Base-by-base conservation (phyloP, 2,329 filamentous ascomycete genomes). In the Stenocarpella maydis region DNA sequence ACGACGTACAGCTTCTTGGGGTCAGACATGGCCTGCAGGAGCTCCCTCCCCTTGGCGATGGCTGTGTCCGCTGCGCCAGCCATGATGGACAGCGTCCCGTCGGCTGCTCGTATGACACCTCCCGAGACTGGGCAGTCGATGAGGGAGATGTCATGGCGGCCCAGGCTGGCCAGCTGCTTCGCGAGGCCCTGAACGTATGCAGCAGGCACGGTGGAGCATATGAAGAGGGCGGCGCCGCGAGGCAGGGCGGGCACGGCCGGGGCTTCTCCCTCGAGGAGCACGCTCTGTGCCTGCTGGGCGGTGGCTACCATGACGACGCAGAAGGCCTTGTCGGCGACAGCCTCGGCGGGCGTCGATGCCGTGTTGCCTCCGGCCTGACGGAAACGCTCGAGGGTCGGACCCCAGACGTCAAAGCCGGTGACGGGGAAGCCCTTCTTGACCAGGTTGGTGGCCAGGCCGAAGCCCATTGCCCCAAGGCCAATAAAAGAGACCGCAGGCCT, bases 401-500 rank as follows among this genome's bases (percentile, higher is more conserved):
- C 82, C 81, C 87, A 93, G 49, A 93, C 87, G 75, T 94, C 92
- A 77, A 89, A 94, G 68, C 91, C 91, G 26, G 87, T 90, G 28
- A 94, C 91, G 31, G 81, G 71, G 78, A 91, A 92, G 69, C 90
- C 90, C 72, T 87, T 81, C 73, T 89, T 88, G 74, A 93, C 83
- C 54, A 94, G 86, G 76, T 93, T 86, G 70, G 88, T 92, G 72
- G 92, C 92, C 91, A 94, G 94, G 77, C 92, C 92, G 78, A 93
- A 92, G 76, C 92, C 92, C 92, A 94, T 94, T 79, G 91, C 91
- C 68, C 92, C 92, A 3, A 94, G 89, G 82, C 92, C 92, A 72
- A 92, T 90, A 80, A 93, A 93, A 72, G 88, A 86, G 66, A 92
- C 73, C 4, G 78, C 76, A 4, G 78, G 78, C 71, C 82, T 83